A percentile compares a stretch with the other conserved stretches of the same genome.
Evolutionary conservation across 352 stramenopile species (phyloP).

Genomic region (Phytophthora fragariae): DNA sequence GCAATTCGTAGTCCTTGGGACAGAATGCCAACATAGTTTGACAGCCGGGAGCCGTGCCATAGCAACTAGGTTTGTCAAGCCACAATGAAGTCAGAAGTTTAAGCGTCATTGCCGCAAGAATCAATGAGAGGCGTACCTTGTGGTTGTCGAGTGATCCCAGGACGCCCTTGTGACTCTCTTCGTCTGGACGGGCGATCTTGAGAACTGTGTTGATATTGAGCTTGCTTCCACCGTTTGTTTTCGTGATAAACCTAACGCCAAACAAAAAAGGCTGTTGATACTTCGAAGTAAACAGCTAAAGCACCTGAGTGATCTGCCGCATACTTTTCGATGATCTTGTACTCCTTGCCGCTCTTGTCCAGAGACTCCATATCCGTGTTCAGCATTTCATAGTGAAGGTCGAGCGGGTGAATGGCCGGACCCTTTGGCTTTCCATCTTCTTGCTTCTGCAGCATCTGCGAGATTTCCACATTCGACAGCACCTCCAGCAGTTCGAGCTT

Average conservation of each 20-base stretch:
- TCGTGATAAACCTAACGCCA: constrained; percentile 52
- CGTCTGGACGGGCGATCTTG: constrained; percentile 51
- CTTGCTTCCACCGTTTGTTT: constrained; percentile 57
- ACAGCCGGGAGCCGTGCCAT: constrained; percentile 65
- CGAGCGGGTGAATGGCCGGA: constrained; percentile 49
- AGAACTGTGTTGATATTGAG: constrained; percentile 61
- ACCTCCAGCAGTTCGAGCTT: constrained; percentile 73
- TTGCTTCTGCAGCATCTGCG: constrained; percentile 57
- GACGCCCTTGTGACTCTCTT: constrained; percentile 48
- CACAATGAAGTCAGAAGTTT: neutral
- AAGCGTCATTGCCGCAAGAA: neutral
- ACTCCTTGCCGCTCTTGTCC: constrained; percentile 46
- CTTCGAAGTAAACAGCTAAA: neutral
- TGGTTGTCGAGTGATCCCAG: constrained; percentile 64
- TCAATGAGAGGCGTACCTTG: constrained; percentile 33
- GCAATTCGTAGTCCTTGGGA: constrained; percentile 74
- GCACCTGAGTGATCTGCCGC: neutral
- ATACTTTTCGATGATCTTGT: constrained; percentile 61
- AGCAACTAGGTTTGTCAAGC: constrained; percentile 40
- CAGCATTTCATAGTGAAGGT: constrained; percentile 63
- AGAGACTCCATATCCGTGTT: constrained; percentile 57
- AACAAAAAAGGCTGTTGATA: constrained; percentile 5
- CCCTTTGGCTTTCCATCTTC: constrained; percentile 32
- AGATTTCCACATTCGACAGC: constrained; percentile 69
- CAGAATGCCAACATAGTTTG: constrained; percentile 77